phyloP scores from a whole-genome alignment of 495 filamentous ascomycete genomes.

The Xylaria curta region DNA sequence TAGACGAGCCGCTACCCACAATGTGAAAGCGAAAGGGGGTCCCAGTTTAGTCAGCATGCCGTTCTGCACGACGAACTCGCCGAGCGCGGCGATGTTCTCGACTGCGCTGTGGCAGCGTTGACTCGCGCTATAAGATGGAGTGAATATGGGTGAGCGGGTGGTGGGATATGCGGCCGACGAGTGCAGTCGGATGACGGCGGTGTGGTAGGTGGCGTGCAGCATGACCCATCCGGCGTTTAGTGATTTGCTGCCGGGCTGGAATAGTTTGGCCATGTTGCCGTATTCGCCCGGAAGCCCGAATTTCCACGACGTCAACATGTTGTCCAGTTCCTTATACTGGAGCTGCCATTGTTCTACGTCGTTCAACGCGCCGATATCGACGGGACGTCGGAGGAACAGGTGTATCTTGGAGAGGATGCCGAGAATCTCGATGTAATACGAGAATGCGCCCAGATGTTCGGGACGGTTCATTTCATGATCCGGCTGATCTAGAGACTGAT shows the following conservation, averaged over 20 bases:
- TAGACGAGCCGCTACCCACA: slow-evolving; percentile 90
- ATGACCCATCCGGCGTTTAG: slow-evolving; percentile 86
- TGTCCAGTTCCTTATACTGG: slow-evolving; percentile 83
- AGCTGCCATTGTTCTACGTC: slow-evolving; percentile 90
- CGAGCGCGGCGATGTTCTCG: slow-evolving; percentile 80
- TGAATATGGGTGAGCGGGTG: slow-evolving; percentile 83
- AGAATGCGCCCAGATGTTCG: slow-evolving; percentile 84
- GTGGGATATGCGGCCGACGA: slow-evolving; percentile 94
- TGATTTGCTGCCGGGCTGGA: slow-evolving; percentile 67
- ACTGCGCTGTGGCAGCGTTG: slow-evolving; percentile 83
- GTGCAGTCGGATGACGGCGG: slow-evolving; percentile 84
- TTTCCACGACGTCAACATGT: slow-evolving; percentile 78
- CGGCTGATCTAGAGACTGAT: slow-evolving; percentile 39
- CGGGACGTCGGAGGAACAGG: slow-evolving; percentile 81
- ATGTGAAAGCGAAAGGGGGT: slow-evolving; percentile 84
- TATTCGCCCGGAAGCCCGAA: slow-evolving; percentile 81
- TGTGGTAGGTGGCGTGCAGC: slow-evolving; percentile 78
- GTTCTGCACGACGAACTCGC: slow-evolving; percentile 73
- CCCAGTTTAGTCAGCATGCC: slow-evolving; percentile 79
- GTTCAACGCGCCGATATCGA: slow-evolving; percentile 81
- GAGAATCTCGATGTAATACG: slow-evolving; percentile 84
- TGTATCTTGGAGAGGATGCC: slow-evolving; percentile 87
- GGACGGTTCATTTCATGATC: slow-evolving; percentile 72
- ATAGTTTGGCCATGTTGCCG: slow-evolving; percentile 76
- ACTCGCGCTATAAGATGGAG: slow-evolving; percentile 79